phyloP scores from a whole-genome alignment of 2,329 filamentous ascomycete species.

The Hypoxylon sp. region DNA sequence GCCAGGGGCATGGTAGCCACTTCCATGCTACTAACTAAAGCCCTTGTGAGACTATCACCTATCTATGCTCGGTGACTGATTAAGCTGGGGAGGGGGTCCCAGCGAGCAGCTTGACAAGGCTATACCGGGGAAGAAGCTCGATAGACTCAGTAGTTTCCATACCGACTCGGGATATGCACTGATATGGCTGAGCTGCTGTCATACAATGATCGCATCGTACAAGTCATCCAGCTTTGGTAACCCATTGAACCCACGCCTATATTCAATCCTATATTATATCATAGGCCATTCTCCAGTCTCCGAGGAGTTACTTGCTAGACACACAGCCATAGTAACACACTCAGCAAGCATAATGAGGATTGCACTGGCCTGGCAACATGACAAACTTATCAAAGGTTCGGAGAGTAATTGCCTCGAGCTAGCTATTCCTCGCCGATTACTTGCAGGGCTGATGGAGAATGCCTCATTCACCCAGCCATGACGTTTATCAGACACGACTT shows the following conservation, averaged over 20 bases:
- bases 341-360: neutral
- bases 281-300: neutral
- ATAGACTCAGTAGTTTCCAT: neutral
- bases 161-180: neutral
- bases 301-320: neutral
- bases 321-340: neutral
- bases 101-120: neutral
- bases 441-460: neutral
- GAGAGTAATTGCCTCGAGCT: neutral
- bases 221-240: neutral
- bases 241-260: neutral
- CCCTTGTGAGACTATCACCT: slow-evolving; percentile 4
- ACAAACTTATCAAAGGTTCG: neutral
- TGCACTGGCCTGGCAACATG: no score
- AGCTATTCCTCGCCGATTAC: neutral
- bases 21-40: slow-evolving; percentile 3
- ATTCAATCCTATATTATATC: neutral
- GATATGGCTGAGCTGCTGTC: neutral
- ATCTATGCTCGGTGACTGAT: slow-evolving; percentile 21
- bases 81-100: slow-evolving; percentile 2
- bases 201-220: neutral
- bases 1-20: slow-evolving; percentile 13
- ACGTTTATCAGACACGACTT: neutral
- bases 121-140: neutral
- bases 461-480: neutral